Percentiles rank a stretch among this genome's conserved stretches.
Conservation (phyloP, 2,329 filamentous ascomycete genomes). For the Venturia pyrina region DNA sequence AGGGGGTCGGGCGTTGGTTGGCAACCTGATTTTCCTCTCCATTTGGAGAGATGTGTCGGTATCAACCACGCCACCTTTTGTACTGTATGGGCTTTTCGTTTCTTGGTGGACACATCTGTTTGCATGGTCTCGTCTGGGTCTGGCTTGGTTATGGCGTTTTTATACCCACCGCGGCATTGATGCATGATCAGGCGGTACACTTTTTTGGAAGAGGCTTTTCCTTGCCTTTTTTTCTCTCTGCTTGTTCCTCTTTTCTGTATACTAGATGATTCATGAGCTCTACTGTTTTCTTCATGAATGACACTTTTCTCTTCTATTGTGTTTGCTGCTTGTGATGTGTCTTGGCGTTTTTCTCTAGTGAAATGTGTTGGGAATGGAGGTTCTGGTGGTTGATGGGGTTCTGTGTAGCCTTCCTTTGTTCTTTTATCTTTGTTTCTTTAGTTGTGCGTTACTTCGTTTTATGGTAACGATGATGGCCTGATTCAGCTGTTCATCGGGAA, state of each 20-base stretch:
- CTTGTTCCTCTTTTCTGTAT: not conserved
- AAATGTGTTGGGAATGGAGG: too few relatives aligned
- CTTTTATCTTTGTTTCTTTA: too few relatives aligned
- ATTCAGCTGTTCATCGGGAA: too few relatives aligned
- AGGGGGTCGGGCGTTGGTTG: not conserved
- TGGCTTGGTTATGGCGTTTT: not conserved
- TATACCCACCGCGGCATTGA: not conserved
- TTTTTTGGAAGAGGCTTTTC: not conserved
- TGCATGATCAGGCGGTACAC: not conserved
- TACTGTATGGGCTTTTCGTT: not conserved
- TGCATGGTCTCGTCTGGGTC: not conserved
- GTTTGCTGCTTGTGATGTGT: too few relatives aligned
- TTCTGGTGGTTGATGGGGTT: too few relatives aligned
- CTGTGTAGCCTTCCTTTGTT: too few relatives aligned
- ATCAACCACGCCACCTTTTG: not conserved
- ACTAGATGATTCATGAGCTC: not conserved
- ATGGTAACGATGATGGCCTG: too few relatives aligned
- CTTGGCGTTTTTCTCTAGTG: too few relatives aligned
- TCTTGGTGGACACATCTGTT: not conserved
- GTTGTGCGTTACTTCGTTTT: too few relatives aligned
- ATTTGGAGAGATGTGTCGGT: constrained; percentile 1
- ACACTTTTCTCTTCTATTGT: not conserved
- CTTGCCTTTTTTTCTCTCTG: not conserved
- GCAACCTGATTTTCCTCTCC: not conserved
- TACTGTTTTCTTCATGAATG: not conserved